These are phyloP conservation scores for Boletus calvinii DNA, from an alignment of 1,284 basidiomycete genomes.

Conservation along the genomic window DNA sequence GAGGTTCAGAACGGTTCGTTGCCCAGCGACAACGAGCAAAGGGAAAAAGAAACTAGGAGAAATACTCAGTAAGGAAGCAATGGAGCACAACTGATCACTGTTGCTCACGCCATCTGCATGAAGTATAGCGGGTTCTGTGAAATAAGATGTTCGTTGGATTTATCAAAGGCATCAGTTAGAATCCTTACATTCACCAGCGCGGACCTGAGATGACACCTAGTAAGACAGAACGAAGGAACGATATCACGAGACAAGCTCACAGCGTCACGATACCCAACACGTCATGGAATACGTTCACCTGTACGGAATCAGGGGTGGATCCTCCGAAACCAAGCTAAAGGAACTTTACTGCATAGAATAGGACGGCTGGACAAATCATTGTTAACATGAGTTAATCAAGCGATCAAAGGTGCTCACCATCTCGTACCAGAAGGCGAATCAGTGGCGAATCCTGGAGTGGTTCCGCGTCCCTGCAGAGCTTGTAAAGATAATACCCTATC, in stretches of 20 bases:
- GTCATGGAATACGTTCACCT: conserved; percentile 3
- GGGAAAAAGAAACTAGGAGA: conserved; percentile 3
- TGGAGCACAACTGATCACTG: background rate
- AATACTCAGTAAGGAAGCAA: background rate
- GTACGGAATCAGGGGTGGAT: background rate
- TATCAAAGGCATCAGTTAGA: background rate
- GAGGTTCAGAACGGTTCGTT: conserved; percentile 12
- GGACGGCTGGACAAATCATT: background rate
- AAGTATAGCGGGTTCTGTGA: background rate
- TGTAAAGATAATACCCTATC: conserved; percentile 5
- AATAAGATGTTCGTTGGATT: background rate
- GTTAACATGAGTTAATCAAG: background rate
- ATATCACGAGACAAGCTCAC: background rate
- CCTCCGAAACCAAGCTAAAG: background rate
- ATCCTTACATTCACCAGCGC: background rate
- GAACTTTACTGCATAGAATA: conserved; percentile 7
- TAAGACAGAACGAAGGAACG: background rate
- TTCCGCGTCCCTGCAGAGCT: background rate
- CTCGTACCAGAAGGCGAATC: conserved; percentile 7
- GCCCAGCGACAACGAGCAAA: conserved; percentile 4
- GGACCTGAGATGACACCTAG: background rate
- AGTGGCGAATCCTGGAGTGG: background rate
- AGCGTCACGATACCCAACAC: background rate
- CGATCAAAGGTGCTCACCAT: conserved; percentile 1
- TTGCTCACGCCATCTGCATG: background rate